Conservation (phyloP, 169 alveolate species). For the Plasmodium vivax region DNA sequence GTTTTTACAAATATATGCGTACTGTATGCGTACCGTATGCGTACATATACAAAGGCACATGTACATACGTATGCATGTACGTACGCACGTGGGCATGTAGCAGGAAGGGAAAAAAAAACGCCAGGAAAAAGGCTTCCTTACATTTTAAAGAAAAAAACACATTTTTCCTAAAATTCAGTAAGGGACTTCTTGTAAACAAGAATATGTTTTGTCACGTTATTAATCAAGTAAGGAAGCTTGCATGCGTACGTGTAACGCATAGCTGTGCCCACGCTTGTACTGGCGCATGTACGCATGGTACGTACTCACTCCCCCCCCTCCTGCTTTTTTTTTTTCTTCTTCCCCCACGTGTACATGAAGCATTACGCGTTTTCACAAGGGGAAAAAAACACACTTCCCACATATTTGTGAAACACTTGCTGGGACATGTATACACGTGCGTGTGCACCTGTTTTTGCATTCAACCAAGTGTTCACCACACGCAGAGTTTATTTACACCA, state of each 20-base stretch:
- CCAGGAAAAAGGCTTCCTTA: background rate
- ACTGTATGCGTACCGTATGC: background rate
- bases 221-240: background rate
- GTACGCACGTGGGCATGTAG: background rate
- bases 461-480: background rate
- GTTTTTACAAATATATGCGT: background rate
- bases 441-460: background rate
- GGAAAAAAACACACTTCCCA: background rate
- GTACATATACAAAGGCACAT: background rate
- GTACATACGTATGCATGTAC: slow-evolving; percentile 4
- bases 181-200: background rate
- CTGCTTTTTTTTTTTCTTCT: too few relatives aligned
- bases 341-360: background rate
- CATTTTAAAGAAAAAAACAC: background rate
- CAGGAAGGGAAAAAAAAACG: background rate
- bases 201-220: background rate
- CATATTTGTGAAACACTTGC: background rate
- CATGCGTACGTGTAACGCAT: background rate
- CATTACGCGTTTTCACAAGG: background rate
- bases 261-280: background rate
- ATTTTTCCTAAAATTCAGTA: background rate
- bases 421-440: background rate
- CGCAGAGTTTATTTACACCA: background rate
- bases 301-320: background rate
- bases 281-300: background rate